Evolutionary conservation across 345 rosid species (phyloP), one percentile per base, ranked within the genome.

Genomic region (Heritiera littoralis): DNA sequence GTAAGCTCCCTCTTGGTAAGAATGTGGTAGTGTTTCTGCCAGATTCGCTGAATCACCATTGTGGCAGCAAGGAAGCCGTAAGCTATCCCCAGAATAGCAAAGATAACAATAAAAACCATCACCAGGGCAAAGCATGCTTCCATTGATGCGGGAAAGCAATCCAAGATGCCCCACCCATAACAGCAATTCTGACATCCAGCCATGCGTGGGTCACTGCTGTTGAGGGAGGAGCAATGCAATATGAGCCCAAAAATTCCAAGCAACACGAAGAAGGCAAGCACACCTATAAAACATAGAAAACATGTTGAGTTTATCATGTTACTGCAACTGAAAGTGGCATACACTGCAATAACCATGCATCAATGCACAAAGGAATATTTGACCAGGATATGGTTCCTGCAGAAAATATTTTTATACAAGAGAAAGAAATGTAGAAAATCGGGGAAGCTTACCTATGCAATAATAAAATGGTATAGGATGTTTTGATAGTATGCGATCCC

Each of bases 21-120:
- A 60, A 96, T 94, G 83, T 96, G 97, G 74, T 95, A 95, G 85
- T 92, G 99, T 84, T 89, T 86, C 88, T 95, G 99, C 98, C 98
- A 95, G 64, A 96, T 96, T 84, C 93, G 90, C 77, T 96, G 98
- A 40, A 96, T 87, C 38, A 95, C 97, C 97, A 96, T 85, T 77
- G 97, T 96, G 43, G 95, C 92, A 75, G 98, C 97, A 76, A 96
- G 97, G 83, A 96, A 92, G 63, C 98, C 98, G 82, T 94, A 96
- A 67, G 99, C 97, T 71, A 94, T 82, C 67, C 98, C 98, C 46
- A 94, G 92, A 84, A 92, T 91, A 32, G 93, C 97, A 66, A 96
- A 94, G 76, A 96, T 91, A 79, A 96, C 91, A 15, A 96, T 89
- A 84, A 96, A 96, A 70, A 96, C 94, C 55, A 94, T 40, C 61